Evolutionary conservation across 106 monocot species (phyloP).

Genomic region (Xerophyta viscosa): DNA sequence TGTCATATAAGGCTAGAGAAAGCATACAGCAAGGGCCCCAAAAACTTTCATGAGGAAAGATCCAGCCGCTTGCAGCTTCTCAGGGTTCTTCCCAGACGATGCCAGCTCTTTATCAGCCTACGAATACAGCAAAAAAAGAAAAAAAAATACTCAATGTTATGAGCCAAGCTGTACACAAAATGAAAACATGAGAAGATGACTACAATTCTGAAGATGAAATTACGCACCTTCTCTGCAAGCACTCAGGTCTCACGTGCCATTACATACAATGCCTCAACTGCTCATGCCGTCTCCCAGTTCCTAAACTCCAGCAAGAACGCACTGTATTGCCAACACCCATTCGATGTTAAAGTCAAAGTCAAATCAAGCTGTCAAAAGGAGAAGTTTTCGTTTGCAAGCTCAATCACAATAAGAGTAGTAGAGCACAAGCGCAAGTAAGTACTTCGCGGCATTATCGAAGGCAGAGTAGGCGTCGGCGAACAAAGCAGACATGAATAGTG

Average conservation of each 20-base stretch:
- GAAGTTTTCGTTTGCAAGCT: too few species aligned
- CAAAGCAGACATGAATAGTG: slow-evolving; percentile 27
- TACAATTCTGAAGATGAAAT: slow-evolving; percentile 23
- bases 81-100: too few species aligned
- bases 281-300: slow-evolving; percentile 95
- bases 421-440: not conserved
- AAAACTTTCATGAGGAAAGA: too few species aligned
- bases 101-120: too few species aligned
- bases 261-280: slow-evolving; percentile 53
- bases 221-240: too few species aligned
- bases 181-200: not conserved
- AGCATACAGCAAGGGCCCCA: too few species aligned
- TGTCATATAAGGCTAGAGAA: too few species aligned
- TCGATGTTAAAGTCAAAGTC: not conserved
- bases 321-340: slow-evolving; percentile 25
- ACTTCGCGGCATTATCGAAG: slow-evolving; percentile 59
- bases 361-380: too few species aligned
- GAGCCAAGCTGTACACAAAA: not conserved
- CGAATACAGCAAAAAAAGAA: too few species aligned
- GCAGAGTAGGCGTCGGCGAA: slow-evolving; percentile 43
- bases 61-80: too few species aligned
- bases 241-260: slow-evolving; percentile 71
- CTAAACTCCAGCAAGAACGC: slow-evolving; percentile 91
- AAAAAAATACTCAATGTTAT: too few species aligned
- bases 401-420: not conserved